Percentiles rank a stretch among this genome's conserved stretches.
Evolutionary conservation across 495 filamentous ascomycete genomes (phyloP).

Genomic region (Annulohypoxylon moriforme): DNA sequence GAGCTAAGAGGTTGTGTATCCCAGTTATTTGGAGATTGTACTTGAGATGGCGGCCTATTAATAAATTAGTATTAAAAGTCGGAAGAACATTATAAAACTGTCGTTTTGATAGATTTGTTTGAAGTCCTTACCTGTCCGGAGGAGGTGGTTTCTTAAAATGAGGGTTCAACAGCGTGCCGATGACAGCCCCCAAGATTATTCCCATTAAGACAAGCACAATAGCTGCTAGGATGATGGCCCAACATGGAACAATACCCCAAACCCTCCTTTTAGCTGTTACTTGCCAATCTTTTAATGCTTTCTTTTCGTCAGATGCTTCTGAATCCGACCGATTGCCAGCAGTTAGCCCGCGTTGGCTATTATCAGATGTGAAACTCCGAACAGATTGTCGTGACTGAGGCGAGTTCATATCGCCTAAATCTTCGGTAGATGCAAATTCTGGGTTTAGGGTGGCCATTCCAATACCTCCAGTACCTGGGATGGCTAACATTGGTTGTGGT

Average conservation of each 20-base stretch:
- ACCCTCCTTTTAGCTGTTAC: slow-evolving; percentile 65
- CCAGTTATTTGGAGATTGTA: slow-evolving; percentile 56
- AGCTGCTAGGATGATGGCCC: slow-evolving; percentile 69
- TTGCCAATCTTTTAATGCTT: slow-evolving; percentile 65
- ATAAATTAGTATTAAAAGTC: slow-evolving; percentile 22
- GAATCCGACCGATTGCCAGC: slow-evolving; percentile 42
- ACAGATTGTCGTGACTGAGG: slow-evolving; percentile 64
- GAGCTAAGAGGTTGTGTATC: slow-evolving; percentile 72
- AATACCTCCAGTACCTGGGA: slow-evolving; percentile 63
- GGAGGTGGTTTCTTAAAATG: slow-evolving; percentile 44
- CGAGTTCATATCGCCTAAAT: slow-evolving; percentile 53
- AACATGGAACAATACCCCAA: slow-evolving; percentile 74
- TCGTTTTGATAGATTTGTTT: not conserved
- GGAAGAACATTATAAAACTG: not conserved
- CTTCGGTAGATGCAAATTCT: slow-evolving; percentile 65
- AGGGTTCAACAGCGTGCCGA: slow-evolving; percentile 51
- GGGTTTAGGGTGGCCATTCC: slow-evolving; percentile 66
- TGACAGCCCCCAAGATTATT: slow-evolving; percentile 69
- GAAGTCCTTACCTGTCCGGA: slow-evolving; percentile 34
- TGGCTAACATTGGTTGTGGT: slow-evolving; percentile 39
- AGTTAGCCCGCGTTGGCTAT: slow-evolving; percentile 58
- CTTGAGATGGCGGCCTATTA: slow-evolving; percentile 26
- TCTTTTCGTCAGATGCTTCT: slow-evolving; percentile 55
- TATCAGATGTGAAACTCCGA: slow-evolving; percentile 60
- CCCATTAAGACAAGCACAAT: slow-evolving; percentile 68